These are phyloP conservation scores for Diplosphaera chodatii DNA, from an alignment of 139 green algal species.

Conservation along the genomic window DNA sequence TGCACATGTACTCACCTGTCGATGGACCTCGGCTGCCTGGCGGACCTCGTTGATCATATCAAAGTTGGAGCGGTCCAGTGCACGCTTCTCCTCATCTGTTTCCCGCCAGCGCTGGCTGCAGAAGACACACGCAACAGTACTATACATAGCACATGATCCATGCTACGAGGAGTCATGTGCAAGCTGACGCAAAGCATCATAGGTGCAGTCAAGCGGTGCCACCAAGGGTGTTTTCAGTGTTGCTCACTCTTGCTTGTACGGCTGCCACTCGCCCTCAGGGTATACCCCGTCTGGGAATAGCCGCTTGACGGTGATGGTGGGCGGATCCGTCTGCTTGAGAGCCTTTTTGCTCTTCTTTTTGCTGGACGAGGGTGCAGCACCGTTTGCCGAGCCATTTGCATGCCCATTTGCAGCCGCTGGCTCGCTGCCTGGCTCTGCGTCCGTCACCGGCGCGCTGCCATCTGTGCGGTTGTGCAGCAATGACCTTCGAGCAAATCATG, in stretches of 20 bases:
- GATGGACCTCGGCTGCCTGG: conserved; percentile 92
- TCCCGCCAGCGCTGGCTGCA: conserved; percentile 84
- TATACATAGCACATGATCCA: too few species aligned
- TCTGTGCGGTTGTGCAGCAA: too few species aligned
- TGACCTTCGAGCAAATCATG: too few species aligned
- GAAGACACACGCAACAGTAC: not conserved
- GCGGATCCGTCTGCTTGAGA: conserved; percentile 79
- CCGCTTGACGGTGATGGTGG: conserved; percentile 75
- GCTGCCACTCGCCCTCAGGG: conserved; percentile 77
- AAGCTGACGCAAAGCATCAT: too few species aligned
- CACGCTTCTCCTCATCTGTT: conserved; percentile 87
- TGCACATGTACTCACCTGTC: too few species aligned
- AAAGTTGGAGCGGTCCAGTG: conserved; percentile 64
- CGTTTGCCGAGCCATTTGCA: conserved; percentile 4
- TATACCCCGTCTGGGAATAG: conserved; percentile 78
- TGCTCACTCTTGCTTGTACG: conserved; percentile 70
- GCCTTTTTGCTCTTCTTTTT: conserved; percentile 17
- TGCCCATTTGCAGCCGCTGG: not conserved
- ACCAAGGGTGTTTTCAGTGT: too few species aligned
- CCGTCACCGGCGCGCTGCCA: conserved; percentile 20
- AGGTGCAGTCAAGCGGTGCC: too few species aligned
- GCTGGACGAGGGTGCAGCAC: conserved; percentile 5
- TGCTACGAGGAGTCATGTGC: too few species aligned
- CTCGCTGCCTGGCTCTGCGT: conserved; percentile 18
- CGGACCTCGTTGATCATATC: conserved; percentile 92